phyloP scores from a whole-genome alignment of 768 basidiomycete species.

The Mycena rosella region DNA sequence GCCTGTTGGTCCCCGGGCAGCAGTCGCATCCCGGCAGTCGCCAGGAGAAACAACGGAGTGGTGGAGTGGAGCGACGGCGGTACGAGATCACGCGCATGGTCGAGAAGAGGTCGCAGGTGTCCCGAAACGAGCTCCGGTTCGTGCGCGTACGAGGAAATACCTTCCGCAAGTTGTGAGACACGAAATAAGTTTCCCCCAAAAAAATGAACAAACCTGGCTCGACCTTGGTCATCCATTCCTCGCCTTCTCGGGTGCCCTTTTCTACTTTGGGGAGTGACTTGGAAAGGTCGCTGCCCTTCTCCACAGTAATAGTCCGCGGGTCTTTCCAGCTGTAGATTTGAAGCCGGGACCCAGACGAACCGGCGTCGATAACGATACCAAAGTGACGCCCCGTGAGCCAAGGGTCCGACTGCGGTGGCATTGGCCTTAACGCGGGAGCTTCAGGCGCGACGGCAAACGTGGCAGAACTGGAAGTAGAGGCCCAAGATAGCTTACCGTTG shows the following conservation, averaged over 20 bases:
- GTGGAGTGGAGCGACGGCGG: constrained; percentile 87
- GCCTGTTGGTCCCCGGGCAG: constrained; percentile 77
- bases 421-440: constrained; percentile 41
- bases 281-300: constrained; percentile 64
- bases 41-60: constrained; percentile 94
- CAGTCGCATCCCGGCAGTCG: constrained; percentile 98
- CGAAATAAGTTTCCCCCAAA: constrained; percentile 21
- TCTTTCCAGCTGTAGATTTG: constrained; percentile 99
- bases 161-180: constrained; percentile 54
- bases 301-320: constrained; percentile 66
- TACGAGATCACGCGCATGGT: constrained; percentile 84
- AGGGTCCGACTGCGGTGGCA: constrained; percentile 85
- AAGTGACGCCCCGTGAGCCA: constrained; percentile 88
- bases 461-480: constrained; percentile 1
- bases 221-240: constrained; percentile 91
- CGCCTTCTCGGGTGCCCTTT: constrained; percentile 86
- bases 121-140: constrained; percentile 75
- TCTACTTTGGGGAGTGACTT: constrained; percentile 85
- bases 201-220: constrained; percentile 82
- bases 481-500: too few species aligned
- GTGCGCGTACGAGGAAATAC: constrained; percentile 86
- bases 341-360: constrained; percentile 94
- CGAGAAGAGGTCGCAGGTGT: constrained; percentile 87
- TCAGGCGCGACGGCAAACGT: constrained; percentile 12
- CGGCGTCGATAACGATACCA: constrained; percentile 97